Conservation (phyloP, 805 yeast genomes). For the Myxozyma neglecta region DNA sequence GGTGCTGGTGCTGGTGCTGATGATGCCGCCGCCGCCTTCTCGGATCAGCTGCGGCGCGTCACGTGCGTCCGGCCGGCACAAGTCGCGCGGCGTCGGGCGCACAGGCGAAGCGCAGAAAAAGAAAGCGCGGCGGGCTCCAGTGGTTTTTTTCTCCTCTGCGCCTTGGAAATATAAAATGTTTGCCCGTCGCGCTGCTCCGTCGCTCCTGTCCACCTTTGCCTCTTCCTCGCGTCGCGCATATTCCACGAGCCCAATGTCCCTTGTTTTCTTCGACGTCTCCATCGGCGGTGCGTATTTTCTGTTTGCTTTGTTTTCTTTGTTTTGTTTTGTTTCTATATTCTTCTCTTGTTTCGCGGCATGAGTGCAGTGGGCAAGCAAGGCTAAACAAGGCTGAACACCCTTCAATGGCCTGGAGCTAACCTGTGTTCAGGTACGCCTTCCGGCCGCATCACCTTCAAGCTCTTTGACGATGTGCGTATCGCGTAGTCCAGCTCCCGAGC, state of each 20-base stretch:
- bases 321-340: not conserved
- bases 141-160: not conserved
- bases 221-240: not conserved
- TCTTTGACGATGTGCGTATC: constrained; percentile 75
- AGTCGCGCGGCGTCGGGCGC: not conserved
- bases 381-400: too few species aligned
- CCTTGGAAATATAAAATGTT: not conserved
- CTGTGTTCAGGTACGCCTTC: constrained; percentile 52
- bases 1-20: not conserved
- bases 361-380: too few species aligned
- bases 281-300: constrained; percentile 55
- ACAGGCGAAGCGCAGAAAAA: not conserved
- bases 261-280: constrained; percentile 80
- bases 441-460: constrained; percentile 83
- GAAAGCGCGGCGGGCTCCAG: not conserved
- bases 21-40: not conserved
- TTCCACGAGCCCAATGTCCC: constrained; percentile 48
- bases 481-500: not conserved
- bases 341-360: too few species aligned
- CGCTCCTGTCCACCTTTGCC: not conserved
- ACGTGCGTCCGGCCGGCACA: not conserved
- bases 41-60: not conserved
- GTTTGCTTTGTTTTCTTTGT: not conserved
- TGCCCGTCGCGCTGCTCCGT: not conserved
- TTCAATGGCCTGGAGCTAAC: not conserved